Conservation (phyloP, 495 filamentous ascomycete species). For the Chaetomium tenue region DNA sequence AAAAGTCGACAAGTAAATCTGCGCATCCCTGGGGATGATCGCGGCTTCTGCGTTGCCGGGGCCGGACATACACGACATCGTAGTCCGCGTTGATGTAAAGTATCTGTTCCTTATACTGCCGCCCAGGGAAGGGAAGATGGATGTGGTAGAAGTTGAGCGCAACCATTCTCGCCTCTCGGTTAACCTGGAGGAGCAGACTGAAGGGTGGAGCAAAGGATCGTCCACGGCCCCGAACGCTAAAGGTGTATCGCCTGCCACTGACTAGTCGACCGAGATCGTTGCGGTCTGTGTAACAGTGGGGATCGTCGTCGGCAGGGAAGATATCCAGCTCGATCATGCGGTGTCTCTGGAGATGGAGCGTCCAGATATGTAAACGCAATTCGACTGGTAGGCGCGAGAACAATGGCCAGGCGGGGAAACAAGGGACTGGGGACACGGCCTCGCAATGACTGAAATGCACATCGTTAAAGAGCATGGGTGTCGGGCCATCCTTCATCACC, state of each 20-base stretch:
- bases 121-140: background rate
- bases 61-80: background rate
- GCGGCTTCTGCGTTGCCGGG: background rate
- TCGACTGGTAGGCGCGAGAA: background rate
- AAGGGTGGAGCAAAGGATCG: background rate
- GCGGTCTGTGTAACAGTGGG: background rate
- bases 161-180: background rate
- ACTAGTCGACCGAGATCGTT: slow-evolving; percentile 1
- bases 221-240: background rate
- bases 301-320: background rate
- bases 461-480: no score
- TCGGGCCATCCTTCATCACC: no score
- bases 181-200: background rate
- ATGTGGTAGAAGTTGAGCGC: slow-evolving; percentile 4
- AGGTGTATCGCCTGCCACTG: background rate
- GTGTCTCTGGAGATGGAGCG: background rate
- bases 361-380: background rate
- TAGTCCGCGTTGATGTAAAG: slow-evolving; percentile 6
- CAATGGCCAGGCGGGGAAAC: no score
- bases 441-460: no score
- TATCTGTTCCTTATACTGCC: background rate
- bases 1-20: background rate
- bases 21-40: background rate
- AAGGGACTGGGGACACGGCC: no score
- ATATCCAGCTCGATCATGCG: slow-evolving; percentile 4